Evolutionary conservation across 176 grass and related monocot species (phyloP), one percentile per base, ranked within the genome.

Genomic region (Saccharum officinarum): DNA sequence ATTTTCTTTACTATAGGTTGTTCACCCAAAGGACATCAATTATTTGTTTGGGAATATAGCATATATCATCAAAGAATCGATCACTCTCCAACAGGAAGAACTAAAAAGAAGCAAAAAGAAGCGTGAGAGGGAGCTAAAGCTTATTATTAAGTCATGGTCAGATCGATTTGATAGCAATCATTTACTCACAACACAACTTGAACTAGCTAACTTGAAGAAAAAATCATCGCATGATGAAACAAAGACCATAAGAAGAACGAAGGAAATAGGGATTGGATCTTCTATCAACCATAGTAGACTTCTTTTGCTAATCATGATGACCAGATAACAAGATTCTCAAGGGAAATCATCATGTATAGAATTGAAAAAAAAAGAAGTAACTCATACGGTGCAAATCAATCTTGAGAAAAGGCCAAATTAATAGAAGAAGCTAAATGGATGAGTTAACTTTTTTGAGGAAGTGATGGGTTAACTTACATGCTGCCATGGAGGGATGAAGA

Each of bases 401-500:
- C 57, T 81, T 2, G 12, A 67, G 8, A 23, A 54, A 66, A 46
- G 14, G 61, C 1, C 31, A 42, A 28, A 39, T 25, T 28, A 28
- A 28, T 28, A 13, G 26, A 72, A 39, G 3, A 79, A 59, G 34
- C 9, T 71, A 26, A 59, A 25, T 39, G 22, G 54, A 61, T 73
- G 25, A 28, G 37, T 42, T 71, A 17, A 28, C 65, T 81, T 82
- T 28, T 28, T 28, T 28, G 28, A 28, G 28, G 28, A 28, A 28
- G 28, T 28, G 28, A 28, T 73, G 25, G 38, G 37, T 42, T 71
- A 17, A 28, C 65, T 81, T 82, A 87, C 85, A 71, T 77, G 88
- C 74, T 83, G 62, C 78, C 85, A 79, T 88, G 82, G 60, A 85
- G 75, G 73, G 85, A 75, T 20, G 91, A 85, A 75, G 91, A 83